Evolutionary conservation across 371 early-diverging fungal genomes (phyloP).

Genomic region (Apophysomyces ossiformis): DNA sequence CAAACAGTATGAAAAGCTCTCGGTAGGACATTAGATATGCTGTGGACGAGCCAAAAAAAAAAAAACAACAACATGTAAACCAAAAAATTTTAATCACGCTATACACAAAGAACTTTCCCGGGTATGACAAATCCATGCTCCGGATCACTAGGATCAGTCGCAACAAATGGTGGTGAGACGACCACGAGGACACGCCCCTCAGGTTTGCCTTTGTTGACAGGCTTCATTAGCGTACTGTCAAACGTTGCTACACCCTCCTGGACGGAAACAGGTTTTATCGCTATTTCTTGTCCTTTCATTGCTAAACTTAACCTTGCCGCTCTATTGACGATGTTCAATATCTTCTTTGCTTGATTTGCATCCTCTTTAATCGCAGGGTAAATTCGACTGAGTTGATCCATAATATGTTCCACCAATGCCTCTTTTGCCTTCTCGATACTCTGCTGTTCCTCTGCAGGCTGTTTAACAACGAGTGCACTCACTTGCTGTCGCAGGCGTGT

Average conservation of each 20-base stretch:
- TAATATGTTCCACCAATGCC: conserved; percentile 19
- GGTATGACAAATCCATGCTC: conserved; percentile 29
- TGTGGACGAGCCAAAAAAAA: neutral
- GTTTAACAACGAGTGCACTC: conserved; percentile 31
- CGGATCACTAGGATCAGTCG: conserved; percentile 18
- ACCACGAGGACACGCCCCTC: conserved; percentile 21
- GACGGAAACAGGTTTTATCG: conserved; percentile 3
- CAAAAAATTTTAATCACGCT: neutral
- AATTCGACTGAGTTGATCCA: conserved; percentile 14
- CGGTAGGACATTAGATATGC: too few species aligned
- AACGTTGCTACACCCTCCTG: conserved; percentile 19
- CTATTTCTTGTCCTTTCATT: conserved; percentile 38
- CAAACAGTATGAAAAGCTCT: too few species aligned
- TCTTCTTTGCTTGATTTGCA: neutral
- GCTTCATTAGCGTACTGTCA: conserved; percentile 20
- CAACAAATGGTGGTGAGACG: conserved; percentile 25
- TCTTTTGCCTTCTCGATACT: conserved; percentile 22
- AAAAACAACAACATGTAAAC: neutral
- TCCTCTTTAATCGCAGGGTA: conserved; percentile 8
- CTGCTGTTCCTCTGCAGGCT: conserved; percentile 23
- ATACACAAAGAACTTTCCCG: conserved; percentile 22
- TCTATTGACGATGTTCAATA: conserved; percentile 21
- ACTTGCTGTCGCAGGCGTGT: conserved; percentile 45
- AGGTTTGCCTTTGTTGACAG: conserved; percentile 26
- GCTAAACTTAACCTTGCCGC: conserved; percentile 30